Evolutionary conservation across 768 basidiomycete species (phyloP).

Genomic region (Pholiota conissans): DNA sequence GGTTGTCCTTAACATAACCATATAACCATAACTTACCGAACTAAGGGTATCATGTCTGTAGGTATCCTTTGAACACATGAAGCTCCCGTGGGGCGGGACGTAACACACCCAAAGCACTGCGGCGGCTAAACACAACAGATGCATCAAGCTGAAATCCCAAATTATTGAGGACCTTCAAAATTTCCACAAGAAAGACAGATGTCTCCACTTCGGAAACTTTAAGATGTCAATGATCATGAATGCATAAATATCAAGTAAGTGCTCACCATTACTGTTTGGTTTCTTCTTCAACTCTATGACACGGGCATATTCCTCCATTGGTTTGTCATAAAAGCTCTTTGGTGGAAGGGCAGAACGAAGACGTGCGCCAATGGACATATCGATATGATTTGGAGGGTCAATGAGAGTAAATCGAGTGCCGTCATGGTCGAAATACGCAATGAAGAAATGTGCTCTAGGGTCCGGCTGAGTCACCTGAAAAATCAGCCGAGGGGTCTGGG

Average conservation of each 20-base stretch:
- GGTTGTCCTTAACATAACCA: background rate
- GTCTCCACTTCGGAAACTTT: conserved; percentile 47
- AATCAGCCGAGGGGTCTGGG: conserved; percentile 62
- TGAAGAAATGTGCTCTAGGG: conserved; percentile 55
- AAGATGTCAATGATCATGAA: conserved; percentile 7
- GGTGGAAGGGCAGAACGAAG: conserved; percentile 37
- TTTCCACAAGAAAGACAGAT: conserved; percentile 58
- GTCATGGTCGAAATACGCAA: conserved; percentile 61
- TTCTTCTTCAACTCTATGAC: conserved; percentile 55
- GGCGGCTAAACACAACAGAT: conserved; percentile 58
- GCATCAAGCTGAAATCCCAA: conserved; percentile 66
- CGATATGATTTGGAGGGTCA: conserved; percentile 43
- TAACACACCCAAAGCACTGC: conserved; percentile 42
- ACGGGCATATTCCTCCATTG: conserved; percentile 50
- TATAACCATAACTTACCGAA: conserved; percentile 1
- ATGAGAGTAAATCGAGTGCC: conserved; percentile 56
- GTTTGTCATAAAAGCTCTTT: conserved; percentile 36
- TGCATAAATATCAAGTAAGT: background rate
- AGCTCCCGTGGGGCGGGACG: conserved; percentile 44
- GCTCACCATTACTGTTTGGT: conserved; percentile 23
- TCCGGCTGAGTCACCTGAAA: conserved; percentile 58
- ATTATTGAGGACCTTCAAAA: conserved; percentile 57
- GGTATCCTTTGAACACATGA: conserved; percentile 15
- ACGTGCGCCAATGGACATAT: conserved; percentile 37
- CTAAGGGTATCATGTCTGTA: background rate